Percentiles rank a stretch among this genome's conserved stretches.
Conservation (phyloP, 176 grass and related monocot species). For the Juncus effusus region DNA sequence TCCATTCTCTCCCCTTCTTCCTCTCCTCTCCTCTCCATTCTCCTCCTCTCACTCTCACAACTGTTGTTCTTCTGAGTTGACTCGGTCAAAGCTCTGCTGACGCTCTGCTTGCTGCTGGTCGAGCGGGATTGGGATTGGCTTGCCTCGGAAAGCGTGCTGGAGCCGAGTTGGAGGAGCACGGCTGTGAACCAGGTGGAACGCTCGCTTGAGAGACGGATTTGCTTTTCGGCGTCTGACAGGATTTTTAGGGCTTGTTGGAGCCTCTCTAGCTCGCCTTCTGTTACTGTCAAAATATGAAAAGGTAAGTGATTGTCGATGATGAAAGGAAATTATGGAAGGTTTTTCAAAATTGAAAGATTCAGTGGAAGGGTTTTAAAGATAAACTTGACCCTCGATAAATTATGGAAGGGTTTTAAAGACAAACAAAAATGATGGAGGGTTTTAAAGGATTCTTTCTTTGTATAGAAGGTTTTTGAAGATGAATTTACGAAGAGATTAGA, state of each 20-base stretch:
- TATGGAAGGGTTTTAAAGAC: no score
- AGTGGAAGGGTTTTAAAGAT: no score
- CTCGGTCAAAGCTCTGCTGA: constrained; percentile 41
- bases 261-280: constrained; percentile 87
- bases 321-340: no score
- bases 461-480: no score
- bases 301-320: no score
- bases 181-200: constrained; percentile 97
- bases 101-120: constrained; percentile 62
- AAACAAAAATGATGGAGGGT: no score
- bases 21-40: constrained; percentile 17
- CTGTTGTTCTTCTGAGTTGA: constrained; percentile 33
- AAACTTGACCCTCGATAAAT: no score
- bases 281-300: constrained; percentile 50
- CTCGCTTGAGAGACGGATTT: constrained; percentile 87
- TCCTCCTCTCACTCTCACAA: constrained; percentile 33
- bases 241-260: constrained; percentile 90
- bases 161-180: constrained; percentile 89
- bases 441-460: no score
- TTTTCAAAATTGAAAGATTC: no score
- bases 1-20: constrained; percentile 41
- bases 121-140: constrained; percentile 53
- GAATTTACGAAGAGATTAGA: no score
- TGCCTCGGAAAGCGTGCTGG: constrained; percentile 62
- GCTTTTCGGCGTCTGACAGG: constrained; percentile 95